Percentiles rank a stretch among this genome's conserved stretches.
phyloP scores from a whole-genome alignment of 768 basidiomycete species.

The Sarcodon sp. region DNA sequence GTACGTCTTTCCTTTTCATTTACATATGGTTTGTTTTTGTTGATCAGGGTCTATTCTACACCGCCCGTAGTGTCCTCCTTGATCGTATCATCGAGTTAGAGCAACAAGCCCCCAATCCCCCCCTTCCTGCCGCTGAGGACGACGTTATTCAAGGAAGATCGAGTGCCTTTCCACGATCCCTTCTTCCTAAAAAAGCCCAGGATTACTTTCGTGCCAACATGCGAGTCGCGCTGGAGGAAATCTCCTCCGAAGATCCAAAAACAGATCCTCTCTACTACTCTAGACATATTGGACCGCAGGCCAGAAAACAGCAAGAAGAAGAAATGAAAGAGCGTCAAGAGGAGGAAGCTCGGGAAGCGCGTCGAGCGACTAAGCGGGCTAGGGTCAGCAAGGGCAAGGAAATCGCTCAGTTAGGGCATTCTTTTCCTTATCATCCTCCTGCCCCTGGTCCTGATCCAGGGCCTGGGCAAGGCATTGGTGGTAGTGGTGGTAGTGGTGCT shows the following conservation, averaged over 20 bases:
- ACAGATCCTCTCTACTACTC: slow-evolving; percentile 32
- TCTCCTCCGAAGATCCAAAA: slow-evolving; percentile 28
- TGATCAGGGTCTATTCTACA: slow-evolving; percentile 5
- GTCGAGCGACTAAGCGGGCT: slow-evolving; percentile 20
- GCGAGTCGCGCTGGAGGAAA: slow-evolving; percentile 33
- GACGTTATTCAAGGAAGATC: slow-evolving; percentile 4
- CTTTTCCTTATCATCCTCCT: slow-evolving; percentile 7
- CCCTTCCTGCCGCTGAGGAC: slow-evolving; percentile 8
- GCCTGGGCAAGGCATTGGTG: neutral
- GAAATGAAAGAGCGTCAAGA: slow-evolving; percentile 25
- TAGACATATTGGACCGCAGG: slow-evolving; percentile 30
- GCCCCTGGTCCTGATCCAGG: slow-evolving; percentile 1
- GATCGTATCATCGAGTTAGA: slow-evolving; percentile 55
- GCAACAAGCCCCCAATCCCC: slow-evolving; percentile 19
- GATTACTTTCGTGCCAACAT: slow-evolving; percentile 33
- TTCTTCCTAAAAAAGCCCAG: slow-evolving; percentile 28
- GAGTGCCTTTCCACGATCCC: slow-evolving; percentile 36
- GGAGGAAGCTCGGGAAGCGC: slow-evolving; percentile 31
- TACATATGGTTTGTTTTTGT: slow-evolving; percentile 1
- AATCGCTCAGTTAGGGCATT: slow-evolving; percentile 13
- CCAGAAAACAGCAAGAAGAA: slow-evolving; percentile 30
- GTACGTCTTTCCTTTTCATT: slow-evolving; percentile 25
- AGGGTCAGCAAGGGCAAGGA: slow-evolving; percentile 27
- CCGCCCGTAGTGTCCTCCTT: slow-evolving; percentile 29
- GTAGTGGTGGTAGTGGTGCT: neutral